Evolutionary conservation across 805 yeast species (phyloP).

Genomic region (Cyberlindnera galapagoensis): DNA sequence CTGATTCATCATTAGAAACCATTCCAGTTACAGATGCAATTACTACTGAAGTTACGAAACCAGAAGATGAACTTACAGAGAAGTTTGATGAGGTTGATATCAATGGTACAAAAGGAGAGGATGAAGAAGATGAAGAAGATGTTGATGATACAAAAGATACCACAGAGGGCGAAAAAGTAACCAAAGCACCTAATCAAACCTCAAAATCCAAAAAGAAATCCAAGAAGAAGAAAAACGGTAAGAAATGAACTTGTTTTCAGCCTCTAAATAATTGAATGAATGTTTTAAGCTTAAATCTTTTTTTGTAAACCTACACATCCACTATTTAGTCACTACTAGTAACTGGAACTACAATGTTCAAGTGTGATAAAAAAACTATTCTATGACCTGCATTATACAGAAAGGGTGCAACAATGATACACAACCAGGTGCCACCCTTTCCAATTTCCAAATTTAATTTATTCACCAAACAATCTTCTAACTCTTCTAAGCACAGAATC

Average conservation of each 20-base stretch:
- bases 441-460: too few species aligned
- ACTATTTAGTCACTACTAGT: too few species aligned
- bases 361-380: too few species aligned
- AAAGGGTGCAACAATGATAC: conserved; percentile 1
- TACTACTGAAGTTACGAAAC: background rate
- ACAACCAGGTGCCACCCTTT: too few species aligned
- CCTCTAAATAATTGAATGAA: too few species aligned
- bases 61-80: conserved; percentile 5
- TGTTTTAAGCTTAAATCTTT: too few species aligned
- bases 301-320: too few species aligned
- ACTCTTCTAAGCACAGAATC: conserved; percentile 93
- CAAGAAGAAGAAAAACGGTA: conserved; percentile 31
- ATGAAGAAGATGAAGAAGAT: conserved; percentile 4
- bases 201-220: conserved; percentile 25
- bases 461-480: conserved; percentile 92
- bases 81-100: conserved; percentile 12
- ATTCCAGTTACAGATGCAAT: conserved; percentile 1
- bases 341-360: too few species aligned
- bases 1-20: conserved; percentile 4
- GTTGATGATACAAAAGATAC: conserved; percentile 6
- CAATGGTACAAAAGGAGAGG: conserved; percentile 2
- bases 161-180: conserved; percentile 3
- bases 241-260: too few species aligned
- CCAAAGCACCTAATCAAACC: conserved; percentile 4
- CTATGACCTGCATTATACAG: conserved; percentile 17